A percentile compares a stretch with the other conserved stretches of the same genome.
These are phyloP conservation scores for Neurospora sp. DNA, from an alignment of 495 filamentous ascomycete species.

Conservation along the genomic window DNA sequence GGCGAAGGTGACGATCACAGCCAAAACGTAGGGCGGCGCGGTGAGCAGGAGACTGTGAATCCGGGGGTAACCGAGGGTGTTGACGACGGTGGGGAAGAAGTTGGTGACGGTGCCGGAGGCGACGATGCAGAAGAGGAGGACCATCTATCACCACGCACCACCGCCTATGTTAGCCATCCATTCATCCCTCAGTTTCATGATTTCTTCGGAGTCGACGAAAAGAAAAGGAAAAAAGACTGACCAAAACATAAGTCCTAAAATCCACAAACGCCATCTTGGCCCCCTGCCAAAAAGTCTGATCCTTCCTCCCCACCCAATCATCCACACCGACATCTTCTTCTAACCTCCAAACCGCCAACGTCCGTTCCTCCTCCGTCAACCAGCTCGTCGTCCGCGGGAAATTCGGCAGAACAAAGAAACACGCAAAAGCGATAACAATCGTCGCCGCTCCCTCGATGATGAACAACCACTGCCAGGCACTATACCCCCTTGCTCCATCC, in stretches of 20 bases:
- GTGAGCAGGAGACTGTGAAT: slow-evolving; percentile 66
- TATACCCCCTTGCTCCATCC: slow-evolving; percentile 35
- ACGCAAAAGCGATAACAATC: slow-evolving; percentile 32
- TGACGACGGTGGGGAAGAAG: slow-evolving; percentile 81
- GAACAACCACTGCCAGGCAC: slow-evolving; percentile 59
- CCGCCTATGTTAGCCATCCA: no score
- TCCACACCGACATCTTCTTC: slow-evolving; percentile 73
- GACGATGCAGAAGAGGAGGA: slow-evolving; percentile 63
- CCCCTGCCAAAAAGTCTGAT: slow-evolving; percentile 57
- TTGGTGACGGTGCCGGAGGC: slow-evolving; percentile 69
- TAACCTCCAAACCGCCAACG: slow-evolving; percentile 58
- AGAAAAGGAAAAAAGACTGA: slow-evolving; percentile 22
- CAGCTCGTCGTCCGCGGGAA: slow-evolving; percentile 70
- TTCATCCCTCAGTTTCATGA: neutral
- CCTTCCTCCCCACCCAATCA: slow-evolving; percentile 55
- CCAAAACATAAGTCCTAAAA: slow-evolving; percentile 61
- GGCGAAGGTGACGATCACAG: slow-evolving; percentile 56
- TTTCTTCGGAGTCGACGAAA: neutral
- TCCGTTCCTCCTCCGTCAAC: slow-evolving; percentile 59
- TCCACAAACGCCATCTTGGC: slow-evolving; percentile 62
- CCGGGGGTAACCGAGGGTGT: slow-evolving; percentile 54
- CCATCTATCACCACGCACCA: slow-evolving; percentile 29
- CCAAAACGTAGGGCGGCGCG: slow-evolving; percentile 64
- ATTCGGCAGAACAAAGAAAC: slow-evolving; percentile 61
- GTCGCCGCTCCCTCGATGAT: slow-evolving; percentile 64